A percentile compares a stretch with the other conserved stretches of the same genome.
phyloP scores from a whole-genome alignment of 306 rosid species.

The Trifolium pratense region DNA sequence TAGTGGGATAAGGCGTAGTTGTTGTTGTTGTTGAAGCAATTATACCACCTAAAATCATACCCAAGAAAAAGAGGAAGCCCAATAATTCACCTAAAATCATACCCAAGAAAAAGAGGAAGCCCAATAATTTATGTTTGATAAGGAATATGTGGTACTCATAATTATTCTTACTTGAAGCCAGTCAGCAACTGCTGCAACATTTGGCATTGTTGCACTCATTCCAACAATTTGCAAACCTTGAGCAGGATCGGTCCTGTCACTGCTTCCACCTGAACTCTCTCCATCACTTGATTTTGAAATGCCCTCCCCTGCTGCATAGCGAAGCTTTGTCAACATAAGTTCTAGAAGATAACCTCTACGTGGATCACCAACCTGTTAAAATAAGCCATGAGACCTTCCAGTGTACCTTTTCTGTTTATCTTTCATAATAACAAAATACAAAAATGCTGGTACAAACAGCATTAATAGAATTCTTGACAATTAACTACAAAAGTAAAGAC shows the following conservation, averaged over 20 bases:
- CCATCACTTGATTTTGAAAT: constrained; percentile 79
- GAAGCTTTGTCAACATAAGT: constrained; percentile 95
- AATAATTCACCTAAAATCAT: constrained; percentile 23
- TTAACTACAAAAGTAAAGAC: constrained; percentile 25
- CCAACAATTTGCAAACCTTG: constrained; percentile 95
- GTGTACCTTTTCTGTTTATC: constrained; percentile 33
- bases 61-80: constrained; percentile 24
- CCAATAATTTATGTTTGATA: neutral
- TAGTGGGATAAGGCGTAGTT: neutral
- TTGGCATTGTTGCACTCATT: constrained; percentile 99
- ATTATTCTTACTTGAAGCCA: constrained; percentile 90
- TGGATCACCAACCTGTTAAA: constrained; percentile 91
- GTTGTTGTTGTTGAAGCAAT: constrained; percentile 8
- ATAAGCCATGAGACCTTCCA: constrained; percentile 42
- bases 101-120: constrained; percentile 25
- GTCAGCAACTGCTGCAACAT: constrained; percentile 95
- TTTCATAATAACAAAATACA: constrained; percentile 33
- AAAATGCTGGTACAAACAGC: constrained; percentile 4
- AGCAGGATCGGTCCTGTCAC: constrained; percentile 85
- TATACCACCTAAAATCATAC: constrained; percentile 23
- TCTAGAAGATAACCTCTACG: constrained; percentile 94
- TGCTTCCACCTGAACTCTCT: constrained; percentile 89
- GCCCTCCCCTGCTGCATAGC: constrained; percentile 97
- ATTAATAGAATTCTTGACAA: constrained; percentile 31
- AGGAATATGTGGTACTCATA: constrained; percentile 14